Evolutionary conservation across 345 rosid species (phyloP).

Genomic region (Aurinia saxatilis): DNA sequence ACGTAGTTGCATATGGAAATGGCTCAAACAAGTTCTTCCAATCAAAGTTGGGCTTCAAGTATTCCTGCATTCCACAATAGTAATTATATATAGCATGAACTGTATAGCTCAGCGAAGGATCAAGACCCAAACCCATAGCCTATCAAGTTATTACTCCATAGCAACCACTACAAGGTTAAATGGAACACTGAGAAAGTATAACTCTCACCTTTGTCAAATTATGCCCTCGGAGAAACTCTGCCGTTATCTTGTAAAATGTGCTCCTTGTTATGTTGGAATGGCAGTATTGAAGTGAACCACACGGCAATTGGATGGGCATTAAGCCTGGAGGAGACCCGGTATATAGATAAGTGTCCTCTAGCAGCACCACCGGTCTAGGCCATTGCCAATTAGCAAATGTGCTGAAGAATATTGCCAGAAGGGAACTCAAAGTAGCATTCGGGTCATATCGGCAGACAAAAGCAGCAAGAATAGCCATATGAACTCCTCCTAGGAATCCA

Average conservation of each 20-base stretch:
- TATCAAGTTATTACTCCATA: not conserved
- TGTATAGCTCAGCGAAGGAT: too few species aligned
- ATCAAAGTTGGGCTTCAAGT: conserved; percentile 32
- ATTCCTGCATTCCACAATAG: conserved; percentile 25
- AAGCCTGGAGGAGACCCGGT: conserved; percentile 28
- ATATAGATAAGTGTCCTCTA: conserved; percentile 24
- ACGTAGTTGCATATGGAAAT: conserved; percentile 39
- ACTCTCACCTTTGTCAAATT: conserved; percentile 35
- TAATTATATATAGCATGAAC: not conserved
- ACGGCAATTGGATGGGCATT: conserved; percentile 55
- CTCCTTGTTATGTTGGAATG: conserved; percentile 50
- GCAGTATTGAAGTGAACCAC: conserved; percentile 39
- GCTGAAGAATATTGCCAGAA: conserved; percentile 38
- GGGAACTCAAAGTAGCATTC: conserved; percentile 33
- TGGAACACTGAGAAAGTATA: conserved; percentile 1
- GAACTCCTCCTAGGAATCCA: conserved; percentile 61
- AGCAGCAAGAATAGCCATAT: conserved; percentile 50
- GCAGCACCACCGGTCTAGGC: conserved; percentile 47
- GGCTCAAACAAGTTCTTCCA: conserved; percentile 44
- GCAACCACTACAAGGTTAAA: not conserved
- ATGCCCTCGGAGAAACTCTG: conserved; percentile 54
- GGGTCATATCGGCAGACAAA: conserved; percentile 42
- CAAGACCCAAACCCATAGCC: not conserved
- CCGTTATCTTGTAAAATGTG: conserved; percentile 43
- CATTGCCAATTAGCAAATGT: conserved; percentile 51